A percentile compares a stretch with the other conserved stretches of the same genome.
Conservation (phyloP, 108 stramenopile species). For the Nannochloropsis salina region DNA sequence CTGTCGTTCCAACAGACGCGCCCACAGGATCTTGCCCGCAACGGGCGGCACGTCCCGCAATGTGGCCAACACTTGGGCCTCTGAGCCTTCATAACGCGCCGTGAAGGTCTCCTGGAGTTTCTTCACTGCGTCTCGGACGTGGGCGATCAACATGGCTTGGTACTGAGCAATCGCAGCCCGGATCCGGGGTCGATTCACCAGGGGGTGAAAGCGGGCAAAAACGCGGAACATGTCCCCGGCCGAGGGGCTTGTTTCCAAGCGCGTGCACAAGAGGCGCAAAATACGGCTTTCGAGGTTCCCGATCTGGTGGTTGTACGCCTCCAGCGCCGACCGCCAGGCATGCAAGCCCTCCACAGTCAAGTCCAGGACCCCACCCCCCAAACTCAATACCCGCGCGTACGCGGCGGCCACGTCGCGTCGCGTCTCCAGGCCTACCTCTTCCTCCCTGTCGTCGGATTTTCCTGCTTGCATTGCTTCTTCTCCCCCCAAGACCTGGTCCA, state of each 20-base stretch:
- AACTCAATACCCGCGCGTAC: slow-evolving; percentile 36
- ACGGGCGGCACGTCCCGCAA: slow-evolving; percentile 88
- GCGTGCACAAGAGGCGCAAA: slow-evolving; percentile 45
- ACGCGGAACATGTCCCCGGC: slow-evolving; percentile 97
- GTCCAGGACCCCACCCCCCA: slow-evolving; percentile 25
- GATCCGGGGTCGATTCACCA: slow-evolving; percentile 73
- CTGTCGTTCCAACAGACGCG: slow-evolving; percentile 94
- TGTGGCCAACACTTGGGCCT: slow-evolving; percentile 60
- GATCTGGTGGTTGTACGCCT: slow-evolving; percentile 61
- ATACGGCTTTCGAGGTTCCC: slow-evolving; percentile 54
- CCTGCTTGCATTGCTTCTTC: slow-evolving; percentile 24
- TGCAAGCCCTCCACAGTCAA: background rate
- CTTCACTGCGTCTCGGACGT: slow-evolving; percentile 71
- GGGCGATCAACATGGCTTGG: slow-evolving; percentile 81
- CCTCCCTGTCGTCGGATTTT: background rate
- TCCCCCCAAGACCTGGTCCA: slow-evolving; percentile 36
- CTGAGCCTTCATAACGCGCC: slow-evolving; percentile 63
- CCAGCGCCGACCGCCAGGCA: slow-evolving; percentile 55
- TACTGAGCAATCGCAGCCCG: slow-evolving; percentile 88
- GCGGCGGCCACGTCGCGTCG: slow-evolving; percentile 40
- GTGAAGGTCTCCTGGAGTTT: slow-evolving; percentile 86
- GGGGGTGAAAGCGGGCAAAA: slow-evolving; percentile 86
- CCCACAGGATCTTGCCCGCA: slow-evolving; percentile 93
- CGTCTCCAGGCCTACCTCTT: background rate
- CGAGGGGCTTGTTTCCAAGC: slow-evolving; percentile 57